phyloP scores from a whole-genome alignment of 106 monocot species.

The Ottelia alismoides region DNA sequence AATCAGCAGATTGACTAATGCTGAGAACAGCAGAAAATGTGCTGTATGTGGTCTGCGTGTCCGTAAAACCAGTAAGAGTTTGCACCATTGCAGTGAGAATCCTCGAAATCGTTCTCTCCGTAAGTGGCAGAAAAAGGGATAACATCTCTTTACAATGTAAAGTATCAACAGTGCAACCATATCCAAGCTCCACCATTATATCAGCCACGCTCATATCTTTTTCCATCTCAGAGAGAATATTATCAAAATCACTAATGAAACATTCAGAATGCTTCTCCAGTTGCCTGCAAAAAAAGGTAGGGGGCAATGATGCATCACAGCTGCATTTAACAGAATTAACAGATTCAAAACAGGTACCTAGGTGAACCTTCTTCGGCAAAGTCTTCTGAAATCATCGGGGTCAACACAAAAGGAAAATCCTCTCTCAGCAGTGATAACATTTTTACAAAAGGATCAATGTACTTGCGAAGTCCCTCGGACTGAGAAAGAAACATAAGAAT shows the following conservation, averaged over 20 bases:
- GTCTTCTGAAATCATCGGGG: constrained; percentile 29
- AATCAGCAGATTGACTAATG: constrained; percentile 34
- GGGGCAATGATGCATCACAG: neutral
- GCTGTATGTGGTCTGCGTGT: constrained; percentile 39
- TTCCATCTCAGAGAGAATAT: constrained; percentile 66
- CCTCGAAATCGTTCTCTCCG: constrained; percentile 59
- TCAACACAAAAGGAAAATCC: constrained; percentile 24
- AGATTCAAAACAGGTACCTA: constrained; percentile 28
- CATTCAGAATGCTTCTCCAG: constrained; percentile 33
- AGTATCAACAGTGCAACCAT: constrained; percentile 57
- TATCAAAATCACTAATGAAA: constrained; percentile 62
- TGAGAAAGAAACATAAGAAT: constrained; percentile 60
- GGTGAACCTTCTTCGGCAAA: constrained; percentile 10
- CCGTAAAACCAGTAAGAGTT: constrained; percentile 49
- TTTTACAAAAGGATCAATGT: constrained; percentile 65
- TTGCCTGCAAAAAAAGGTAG: constrained; percentile 28
- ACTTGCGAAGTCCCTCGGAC: constrained; percentile 68
- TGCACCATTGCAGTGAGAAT: constrained; percentile 55
- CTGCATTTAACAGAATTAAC: neutral
- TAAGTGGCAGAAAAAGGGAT: constrained; percentile 75
- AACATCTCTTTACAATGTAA: constrained; percentile 68
- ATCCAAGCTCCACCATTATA: constrained; percentile 72
- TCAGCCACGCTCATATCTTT: constrained; percentile 76
- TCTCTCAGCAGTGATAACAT: constrained; percentile 59
- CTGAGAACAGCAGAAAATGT: constrained; percentile 58